Conservation (phyloP, 1,284 basidiomycete species). For the Malassezia vespertilionis region DNA sequence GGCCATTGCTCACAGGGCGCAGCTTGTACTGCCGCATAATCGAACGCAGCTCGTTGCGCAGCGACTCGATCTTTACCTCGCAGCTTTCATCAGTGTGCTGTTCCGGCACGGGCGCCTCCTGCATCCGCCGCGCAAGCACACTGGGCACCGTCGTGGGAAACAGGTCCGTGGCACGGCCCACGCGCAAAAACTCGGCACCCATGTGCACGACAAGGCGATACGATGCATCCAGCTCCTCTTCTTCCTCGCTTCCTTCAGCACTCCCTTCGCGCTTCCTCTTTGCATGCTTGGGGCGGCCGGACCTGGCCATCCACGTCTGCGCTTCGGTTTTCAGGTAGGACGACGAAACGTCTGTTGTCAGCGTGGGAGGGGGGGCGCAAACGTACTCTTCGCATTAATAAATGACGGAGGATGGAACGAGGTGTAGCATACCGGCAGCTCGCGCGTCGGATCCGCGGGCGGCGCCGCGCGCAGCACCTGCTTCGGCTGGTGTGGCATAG, state of each 20-base stretch:
- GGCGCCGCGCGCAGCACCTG: slow-evolving; percentile 33
- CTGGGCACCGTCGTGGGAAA: slow-evolving; percentile 63
- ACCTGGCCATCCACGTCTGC: slow-evolving; percentile 38
- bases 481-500: slow-evolving; percentile 12
- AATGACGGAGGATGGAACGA: slow-evolving; percentile 38
- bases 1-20: slow-evolving; percentile 39
- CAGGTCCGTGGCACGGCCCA: slow-evolving; percentile 82
- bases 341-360: slow-evolving; percentile 30
- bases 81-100: no score
- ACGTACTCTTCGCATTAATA: slow-evolving; percentile 40
- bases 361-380: neutral
- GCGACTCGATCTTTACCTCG: slow-evolving; percentile 31
- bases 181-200: slow-evolving; percentile 71
- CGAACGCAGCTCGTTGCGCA: slow-evolving; percentile 38
- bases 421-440: slow-evolving; percentile 34
- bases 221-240: slow-evolving; percentile 16
- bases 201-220: slow-evolving; percentile 74
- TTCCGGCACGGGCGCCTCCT: neutral
- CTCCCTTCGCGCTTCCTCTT: slow-evolving; percentile 19
- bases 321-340: slow-evolving; percentile 43
- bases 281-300: slow-evolving; percentile 14
- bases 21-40: slow-evolving; percentile 47
- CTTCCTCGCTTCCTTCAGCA: slow-evolving; percentile 20
- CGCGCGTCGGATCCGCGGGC: slow-evolving; percentile 28
- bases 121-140: slow-evolving; percentile 58